phyloP scores from a whole-genome alignment of 768 basidiomycete genomes.

The Sarcomyxa edulis region DNA sequence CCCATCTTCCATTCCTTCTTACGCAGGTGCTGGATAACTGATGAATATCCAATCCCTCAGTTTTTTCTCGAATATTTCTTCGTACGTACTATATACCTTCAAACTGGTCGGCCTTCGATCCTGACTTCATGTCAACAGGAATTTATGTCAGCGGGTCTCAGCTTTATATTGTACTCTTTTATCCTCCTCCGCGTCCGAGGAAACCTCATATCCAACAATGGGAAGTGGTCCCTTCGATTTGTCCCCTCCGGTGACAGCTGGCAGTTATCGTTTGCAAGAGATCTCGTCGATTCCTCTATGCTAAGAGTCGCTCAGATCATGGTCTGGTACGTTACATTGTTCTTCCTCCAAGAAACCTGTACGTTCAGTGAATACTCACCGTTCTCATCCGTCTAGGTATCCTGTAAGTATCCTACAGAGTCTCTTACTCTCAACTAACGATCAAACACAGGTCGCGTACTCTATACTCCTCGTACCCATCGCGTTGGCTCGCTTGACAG shows the following conservation, averaged over 20 bases:
- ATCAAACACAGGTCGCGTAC: conserved; percentile 19
- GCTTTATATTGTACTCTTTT: conserved; percentile 17
- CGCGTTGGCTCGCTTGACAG: conserved; percentile 20
- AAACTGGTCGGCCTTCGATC: not conserved
- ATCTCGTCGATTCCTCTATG: conserved; percentile 18
- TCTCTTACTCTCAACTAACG: not conserved
- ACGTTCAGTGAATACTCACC: not conserved
- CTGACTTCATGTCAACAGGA: too few species aligned
- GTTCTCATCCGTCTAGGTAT: conserved; percentile 7
- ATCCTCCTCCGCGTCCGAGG: conserved; percentile 23
- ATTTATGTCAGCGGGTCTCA: conserved; percentile 19
- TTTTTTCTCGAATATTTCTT: conserved; percentile 39
- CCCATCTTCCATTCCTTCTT: not conserved
- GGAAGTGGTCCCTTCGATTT: conserved; percentile 15
- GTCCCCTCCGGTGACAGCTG: conserved; percentile 14
- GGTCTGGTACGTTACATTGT: conserved; percentile 16
- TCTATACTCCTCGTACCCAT: conserved; percentile 22
- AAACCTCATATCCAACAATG: conserved; percentile 14
- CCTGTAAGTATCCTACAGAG: conserved; percentile 6
- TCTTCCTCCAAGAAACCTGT: not conserved
- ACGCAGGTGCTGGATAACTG: conserved; percentile 37
- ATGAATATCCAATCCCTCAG: conserved; percentile 30
- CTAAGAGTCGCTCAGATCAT: conserved; percentile 16
- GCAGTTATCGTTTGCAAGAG: conserved; percentile 15
- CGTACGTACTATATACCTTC: conserved; percentile 18